Percentiles rank a stretch among this genome's conserved stretches.
phyloP scores from a whole-genome alignment of 257 asterid genomes.

The Solanum clarkiae region DNA sequence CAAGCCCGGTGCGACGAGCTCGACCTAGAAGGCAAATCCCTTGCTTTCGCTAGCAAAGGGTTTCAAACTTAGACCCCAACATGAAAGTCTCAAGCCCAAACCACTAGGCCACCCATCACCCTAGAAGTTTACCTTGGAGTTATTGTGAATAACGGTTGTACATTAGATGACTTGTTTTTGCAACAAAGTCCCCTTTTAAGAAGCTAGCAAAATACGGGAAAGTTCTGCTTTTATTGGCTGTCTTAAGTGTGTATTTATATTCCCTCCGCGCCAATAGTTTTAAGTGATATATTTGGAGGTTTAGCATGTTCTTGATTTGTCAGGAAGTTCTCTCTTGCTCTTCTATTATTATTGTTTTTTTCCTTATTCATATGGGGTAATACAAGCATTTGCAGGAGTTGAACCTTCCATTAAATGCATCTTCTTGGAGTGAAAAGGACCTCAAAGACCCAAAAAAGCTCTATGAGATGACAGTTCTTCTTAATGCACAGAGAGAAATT shows the following conservation, averaged over 20 bases:
- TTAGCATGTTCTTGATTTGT: neutral
- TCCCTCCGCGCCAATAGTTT: neutral
- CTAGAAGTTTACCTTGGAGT: neutral
- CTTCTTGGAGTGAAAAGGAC: constrained; percentile 84
- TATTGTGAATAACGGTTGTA: neutral
- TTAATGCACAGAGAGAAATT: constrained; percentile 81
- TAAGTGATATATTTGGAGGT: neutral
- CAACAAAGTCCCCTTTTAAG: neutral
- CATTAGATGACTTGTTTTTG: neutral
- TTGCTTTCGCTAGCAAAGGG: too few relatives aligned
- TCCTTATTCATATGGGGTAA: neutral
- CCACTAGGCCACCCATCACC: too few relatives aligned
- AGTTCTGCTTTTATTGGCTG: neutral
- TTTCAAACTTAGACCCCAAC: too few relatives aligned
- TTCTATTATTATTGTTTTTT: neutral
- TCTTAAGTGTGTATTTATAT: neutral
- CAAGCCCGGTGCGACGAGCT: too few relatives aligned
- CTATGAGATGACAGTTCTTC: constrained; percentile 85
- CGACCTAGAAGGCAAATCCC: too few relatives aligned
- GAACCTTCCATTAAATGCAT: constrained; percentile 65
- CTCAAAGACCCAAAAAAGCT: constrained; percentile 84
- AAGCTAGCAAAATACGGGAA: neutral
- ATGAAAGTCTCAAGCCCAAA: too few relatives aligned
- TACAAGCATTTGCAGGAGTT: constrained; percentile 42
- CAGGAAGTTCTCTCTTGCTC: neutral